These are phyloP conservation scores for Zymoseptoria tritici DNA, from an alignment of 2,329 filamentous ascomycete species.

Conservation along the genomic window DNA sequence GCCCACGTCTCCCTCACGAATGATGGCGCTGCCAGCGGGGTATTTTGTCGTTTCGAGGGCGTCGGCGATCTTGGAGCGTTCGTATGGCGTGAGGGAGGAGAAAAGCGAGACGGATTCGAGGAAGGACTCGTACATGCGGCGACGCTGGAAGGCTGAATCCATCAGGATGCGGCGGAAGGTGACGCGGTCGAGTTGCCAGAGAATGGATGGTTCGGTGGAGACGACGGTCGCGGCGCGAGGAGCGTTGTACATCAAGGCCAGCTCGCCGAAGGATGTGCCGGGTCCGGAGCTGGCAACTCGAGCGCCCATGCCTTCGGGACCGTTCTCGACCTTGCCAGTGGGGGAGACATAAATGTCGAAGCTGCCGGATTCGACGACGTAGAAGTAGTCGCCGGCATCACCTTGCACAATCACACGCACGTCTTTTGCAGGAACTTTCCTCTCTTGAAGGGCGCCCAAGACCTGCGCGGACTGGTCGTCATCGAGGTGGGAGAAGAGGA, in stretches of 20 bases:
- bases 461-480: conserved; percentile 87
- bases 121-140: conserved; percentile 96
- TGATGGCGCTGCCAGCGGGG: conserved; percentile 71
- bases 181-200: conserved; percentile 91
- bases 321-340: conserved; percentile 68
- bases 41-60: conserved; percentile 88
- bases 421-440: conserved; percentile 86
- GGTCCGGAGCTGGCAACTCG: conserved; percentile 76
- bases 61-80: conserved; percentile 95
- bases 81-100: conserved; percentile 75
- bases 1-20: conserved; percentile 83
- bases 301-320: conserved; percentile 71
- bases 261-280: conserved; percentile 90
- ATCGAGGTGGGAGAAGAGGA: conserved; percentile 88
- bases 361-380: conserved; percentile 82
- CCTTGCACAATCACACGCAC: conserved; percentile 91
- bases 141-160: conserved; percentile 93
- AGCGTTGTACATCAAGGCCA: conserved; percentile 97
- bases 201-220: conserved; percentile 70
- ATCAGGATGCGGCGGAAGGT: conserved; percentile 97
- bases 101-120: conserved; percentile 88
- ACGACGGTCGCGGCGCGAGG: conserved; percentile 91
- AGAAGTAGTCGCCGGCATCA: conserved; percentile 95
- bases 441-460: conserved; percentile 84
- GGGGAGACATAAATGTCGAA: conserved; percentile 90